Conservation (phyloP, 768 basidiomycete genomes). For the Rhodotorula diobovata region DNA sequence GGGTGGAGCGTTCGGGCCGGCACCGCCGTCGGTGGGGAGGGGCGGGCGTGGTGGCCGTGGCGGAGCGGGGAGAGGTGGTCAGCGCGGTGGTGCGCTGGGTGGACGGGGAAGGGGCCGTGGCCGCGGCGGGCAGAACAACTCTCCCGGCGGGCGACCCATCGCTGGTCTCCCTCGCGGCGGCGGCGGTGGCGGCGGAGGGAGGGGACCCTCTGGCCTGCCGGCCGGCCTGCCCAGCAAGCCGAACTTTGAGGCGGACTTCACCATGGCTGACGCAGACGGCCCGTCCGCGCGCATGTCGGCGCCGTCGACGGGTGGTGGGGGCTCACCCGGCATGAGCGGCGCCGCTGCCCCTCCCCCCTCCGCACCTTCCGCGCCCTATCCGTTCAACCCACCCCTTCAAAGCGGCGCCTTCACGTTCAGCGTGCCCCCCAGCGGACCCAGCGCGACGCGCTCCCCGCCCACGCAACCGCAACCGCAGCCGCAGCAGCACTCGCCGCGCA, state of each 20-base stretch:
- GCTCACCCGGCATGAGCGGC: too few relatives aligned
- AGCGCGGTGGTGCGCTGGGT: constrained; percentile 3
- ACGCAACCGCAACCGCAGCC: background rate
- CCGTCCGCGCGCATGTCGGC: background rate
- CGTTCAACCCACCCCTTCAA: background rate
- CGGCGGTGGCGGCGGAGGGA: too few relatives aligned
- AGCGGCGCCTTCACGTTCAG: constrained; percentile 17
- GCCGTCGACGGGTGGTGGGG: too few relatives aligned
- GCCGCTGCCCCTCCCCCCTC: too few relatives aligned
- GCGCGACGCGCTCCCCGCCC: background rate
- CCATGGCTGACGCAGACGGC: background rate
- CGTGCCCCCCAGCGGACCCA: background rate
- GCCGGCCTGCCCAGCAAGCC: constrained; percentile 23
- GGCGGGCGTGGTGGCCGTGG: background rate
- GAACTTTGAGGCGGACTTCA: background rate
- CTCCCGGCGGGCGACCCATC: background rate
- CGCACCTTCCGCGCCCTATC: background rate
- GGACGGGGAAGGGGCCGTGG: background rate
- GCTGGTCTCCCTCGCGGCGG: background rate
- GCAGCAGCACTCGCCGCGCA: background rate
- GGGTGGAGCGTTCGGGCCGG: too few relatives aligned
- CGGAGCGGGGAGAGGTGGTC: constrained; percentile 11
- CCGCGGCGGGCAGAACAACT: constrained; percentile 3
- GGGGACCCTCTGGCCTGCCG: background rate
- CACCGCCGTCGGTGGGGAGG: background rate